Base-by-base conservation (phyloP, 495 filamentous ascomycete species). In the Trichoderma gamsii region DNA sequence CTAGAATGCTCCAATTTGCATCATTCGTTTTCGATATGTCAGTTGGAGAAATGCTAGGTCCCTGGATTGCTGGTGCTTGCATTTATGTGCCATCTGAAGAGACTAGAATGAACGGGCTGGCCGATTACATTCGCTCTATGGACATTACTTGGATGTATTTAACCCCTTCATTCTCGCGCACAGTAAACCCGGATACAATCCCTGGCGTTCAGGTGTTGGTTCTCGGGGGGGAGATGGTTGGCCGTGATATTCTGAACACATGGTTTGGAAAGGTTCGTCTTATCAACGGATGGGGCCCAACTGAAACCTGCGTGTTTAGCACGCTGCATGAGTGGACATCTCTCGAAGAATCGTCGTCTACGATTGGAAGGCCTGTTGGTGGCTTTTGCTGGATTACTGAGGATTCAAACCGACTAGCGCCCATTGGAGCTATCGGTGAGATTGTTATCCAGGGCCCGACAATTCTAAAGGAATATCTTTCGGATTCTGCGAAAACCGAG, bases 21-120 rank as follows among this genome's bases (percentile, higher is more conserved):
- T 86, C 86, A 52, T 90, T 86, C 72, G 86, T 86, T 0, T 89
- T 90, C 49, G 90, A 93, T 68, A 83, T 87, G 35, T 85, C 86
- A 56, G 78, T 91, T 23, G 73, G 84, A 3, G 89, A 92, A 66
- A 85, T 89, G 4, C 83, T 90, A 64, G 85, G 86, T 6, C 87
- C 87, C 0, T 76, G 92, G 1, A 85, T 86, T 11, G 71, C 76
- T 27, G 86, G 86, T 35, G 86, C 82, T 29, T 83, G 80, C 66
- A 78, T 87, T 5, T 89, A 86, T 73, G 79, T 89, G 46, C 86
- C 86, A 5, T 84, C 80, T 66, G 63, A 65, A 25, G 32, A 65
- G 7, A 27, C 11, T 41, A 41, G 63, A 25, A 65, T 69, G 35
- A 41, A 64, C n/a, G 63, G 41, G 12, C 38, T 69, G n/a, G 61